phyloP scores from a whole-genome alignment of 345 rosid species.

The Pistacia atlantica region DNA sequence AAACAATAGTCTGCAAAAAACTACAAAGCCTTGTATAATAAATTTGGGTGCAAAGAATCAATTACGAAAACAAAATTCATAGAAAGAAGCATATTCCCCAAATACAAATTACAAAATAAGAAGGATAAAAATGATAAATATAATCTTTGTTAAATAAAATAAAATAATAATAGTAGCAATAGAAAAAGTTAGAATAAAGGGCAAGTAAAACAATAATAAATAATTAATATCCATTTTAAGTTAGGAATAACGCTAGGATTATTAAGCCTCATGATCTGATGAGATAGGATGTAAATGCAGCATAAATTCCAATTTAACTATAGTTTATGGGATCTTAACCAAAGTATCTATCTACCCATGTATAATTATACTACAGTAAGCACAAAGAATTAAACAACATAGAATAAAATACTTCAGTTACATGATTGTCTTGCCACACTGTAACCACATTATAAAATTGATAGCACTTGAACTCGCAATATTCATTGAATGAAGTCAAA shows the following conservation, averaged over 20 bases:
- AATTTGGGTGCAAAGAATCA: neutral
- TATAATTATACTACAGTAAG: neutral
- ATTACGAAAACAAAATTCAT: neutral
- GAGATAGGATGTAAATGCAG: too few relatives aligned
- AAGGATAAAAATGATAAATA: neutral
- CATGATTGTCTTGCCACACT: neutral
- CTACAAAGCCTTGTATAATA: neutral
- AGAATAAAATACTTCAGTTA: neutral
- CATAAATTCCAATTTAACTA: neutral
- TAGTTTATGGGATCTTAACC: neutral
- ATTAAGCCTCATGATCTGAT: conserved; percentile 4
- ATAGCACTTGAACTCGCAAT: neutral
- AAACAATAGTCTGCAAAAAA: neutral
- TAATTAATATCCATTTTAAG: neutral
- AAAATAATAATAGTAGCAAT: neutral
- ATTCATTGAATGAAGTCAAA: too few relatives aligned
- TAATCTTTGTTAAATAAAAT: neutral
- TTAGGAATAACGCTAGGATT: neutral
- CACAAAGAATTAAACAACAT: neutral
- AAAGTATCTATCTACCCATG: neutral
- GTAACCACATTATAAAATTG: neutral
- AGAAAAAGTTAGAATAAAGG: neutral
- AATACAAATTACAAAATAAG: too few relatives aligned
- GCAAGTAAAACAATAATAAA: neutral
- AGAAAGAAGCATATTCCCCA: neutral